Evolutionary conservation across 306 rosid species (phyloP), one percentile per base, ranked within the genome.

Genomic region (Cucurbita pepo): DNA sequence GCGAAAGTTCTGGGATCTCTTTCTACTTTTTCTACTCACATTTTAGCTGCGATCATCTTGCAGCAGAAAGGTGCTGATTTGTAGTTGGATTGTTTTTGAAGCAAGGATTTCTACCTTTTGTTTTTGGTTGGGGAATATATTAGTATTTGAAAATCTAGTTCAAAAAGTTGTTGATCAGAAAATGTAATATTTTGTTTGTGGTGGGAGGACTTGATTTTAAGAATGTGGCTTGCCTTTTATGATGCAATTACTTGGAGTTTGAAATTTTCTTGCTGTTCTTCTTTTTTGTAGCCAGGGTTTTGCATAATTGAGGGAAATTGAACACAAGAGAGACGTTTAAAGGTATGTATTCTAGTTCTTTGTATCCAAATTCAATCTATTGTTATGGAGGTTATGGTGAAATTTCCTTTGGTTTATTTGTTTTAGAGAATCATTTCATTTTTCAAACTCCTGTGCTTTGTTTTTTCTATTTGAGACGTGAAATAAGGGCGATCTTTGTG

Each of bases 1-100:
- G 11, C 0, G 44, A 69, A 22, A 69, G 73, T 69, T 25, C 4
- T 13, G 56, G 73, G 12, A 45, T 69, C 48, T 48, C 41, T 69
- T 67, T 69, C 7, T 50, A 8, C 44, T 65, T 41, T 59, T 44
- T 44, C 54, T 65, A n/a, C 3, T 3, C 38, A 44, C 71, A 44
- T 65, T 65, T 43, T 65, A 65, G 54, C 71, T 65, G 71, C 55
- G 71, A 65, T 65, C 38, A 54, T 44, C 50, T 44, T 44, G 54
- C 34, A 21, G 71, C 19, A 12, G 71, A 65, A 65, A 65, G 52
- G 37, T 47, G 37, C 36, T 65, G 71, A 44, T 43, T 44, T 44
- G 18, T 65, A 14, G 54, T 21, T 65, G 0, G 52, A 44, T 47
- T 44, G n/a, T 65, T 65, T 44, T 15, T 11, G 71, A 65, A 65